Evolutionary conservation across 1,284 basidiomycete species (phyloP).

Genomic region (Leccinum angustisporum): DNA sequence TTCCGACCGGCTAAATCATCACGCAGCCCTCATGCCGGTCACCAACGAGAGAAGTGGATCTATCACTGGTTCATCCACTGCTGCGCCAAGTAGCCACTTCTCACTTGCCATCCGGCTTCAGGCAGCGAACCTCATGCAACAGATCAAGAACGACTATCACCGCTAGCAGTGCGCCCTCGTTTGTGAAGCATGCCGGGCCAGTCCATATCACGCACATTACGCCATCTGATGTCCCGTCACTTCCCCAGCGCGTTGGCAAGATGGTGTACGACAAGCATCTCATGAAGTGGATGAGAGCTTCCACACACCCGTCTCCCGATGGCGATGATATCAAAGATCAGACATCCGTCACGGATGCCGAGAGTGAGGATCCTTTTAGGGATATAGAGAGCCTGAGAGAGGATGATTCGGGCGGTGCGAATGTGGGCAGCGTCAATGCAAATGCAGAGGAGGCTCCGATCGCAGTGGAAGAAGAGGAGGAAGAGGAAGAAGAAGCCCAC

Average conservation of each 20-base stretch:
- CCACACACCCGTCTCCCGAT: conserved; percentile 35
- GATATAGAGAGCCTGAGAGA: conserved; percentile 83
- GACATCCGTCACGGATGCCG: conserved; percentile 45
- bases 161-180: conserved; percentile 70
- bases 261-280: conserved; percentile 83
- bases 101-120: conserved; percentile 70
- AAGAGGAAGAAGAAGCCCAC: conserved; percentile 34
- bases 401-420: conserved; percentile 43
- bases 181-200: conserved; percentile 81
- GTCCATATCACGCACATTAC: conserved; percentile 75
- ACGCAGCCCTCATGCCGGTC: conserved; percentile 12
- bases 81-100: conserved; percentile 42
- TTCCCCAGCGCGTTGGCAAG: conserved; percentile 77
- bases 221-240: conserved; percentile 72
- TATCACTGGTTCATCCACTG: conserved; percentile 28
- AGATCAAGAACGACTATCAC: conserved; percentile 76
- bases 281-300: conserved; percentile 82
- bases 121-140: conserved; percentile 78
- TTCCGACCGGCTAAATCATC: conserved; percentile 14
- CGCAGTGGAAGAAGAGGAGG: conserved; percentile 17
- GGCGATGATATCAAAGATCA: conserved; percentile 42
- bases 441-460: conserved; percentile 12
- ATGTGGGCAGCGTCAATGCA: conserved; percentile 8
- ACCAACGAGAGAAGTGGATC: conserved; percentile 12
- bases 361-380: conserved; percentile 82